A percentile compares a stretch with the other conserved stretches of the same genome.
phyloP scores from a whole-genome alignment of 1,284 basidiomycete species.

The Lignosus rhinocerotis region DNA sequence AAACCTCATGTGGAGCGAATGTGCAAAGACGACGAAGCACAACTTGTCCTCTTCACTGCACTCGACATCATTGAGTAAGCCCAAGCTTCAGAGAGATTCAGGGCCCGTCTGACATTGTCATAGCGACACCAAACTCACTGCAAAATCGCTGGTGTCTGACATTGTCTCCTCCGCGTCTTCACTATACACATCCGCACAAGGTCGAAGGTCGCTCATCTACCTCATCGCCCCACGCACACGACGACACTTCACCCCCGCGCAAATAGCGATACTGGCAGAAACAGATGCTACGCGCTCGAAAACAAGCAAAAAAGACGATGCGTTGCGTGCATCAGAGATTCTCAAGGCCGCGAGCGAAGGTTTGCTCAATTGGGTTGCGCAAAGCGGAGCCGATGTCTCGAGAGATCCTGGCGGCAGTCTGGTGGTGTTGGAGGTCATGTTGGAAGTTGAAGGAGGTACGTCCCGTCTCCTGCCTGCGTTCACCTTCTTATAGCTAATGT shows the following conservation, averaged over 20 bases:
- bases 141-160: constrained; percentile 73
- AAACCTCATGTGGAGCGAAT: constrained; percentile 87
- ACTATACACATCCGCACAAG: constrained; percentile 58
- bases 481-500: not conserved
- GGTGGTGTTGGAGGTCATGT: constrained; percentile 77
- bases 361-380: constrained; percentile 65
- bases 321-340: constrained; percentile 66
- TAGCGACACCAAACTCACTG: constrained; percentile 85
- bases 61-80: constrained; percentile 84
- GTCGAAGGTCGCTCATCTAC: constrained; percentile 80
- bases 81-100: not conserved
- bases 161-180: constrained; percentile 57
- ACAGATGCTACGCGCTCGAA: constrained; percentile 63
- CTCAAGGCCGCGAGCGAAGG: constrained; percentile 68
- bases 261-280: constrained; percentile 63
- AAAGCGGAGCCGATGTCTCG: constrained; percentile 58
- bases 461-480: constrained; percentile 16
- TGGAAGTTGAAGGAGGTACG: constrained; percentile 79
- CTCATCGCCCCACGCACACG: constrained; percentile 76
- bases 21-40: constrained; percentile 84
- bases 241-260: constrained; percentile 80
- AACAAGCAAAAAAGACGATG: constrained; percentile 80
- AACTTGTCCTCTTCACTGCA: constrained; percentile 84
- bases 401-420: constrained; percentile 79
- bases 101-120: not conserved